A percentile compares a stretch with the other conserved stretches of the same genome.
Evolutionary conservation across 2,329 filamentous ascomycete species (phyloP).

Genomic region (Incumbomyces lentus): DNA sequence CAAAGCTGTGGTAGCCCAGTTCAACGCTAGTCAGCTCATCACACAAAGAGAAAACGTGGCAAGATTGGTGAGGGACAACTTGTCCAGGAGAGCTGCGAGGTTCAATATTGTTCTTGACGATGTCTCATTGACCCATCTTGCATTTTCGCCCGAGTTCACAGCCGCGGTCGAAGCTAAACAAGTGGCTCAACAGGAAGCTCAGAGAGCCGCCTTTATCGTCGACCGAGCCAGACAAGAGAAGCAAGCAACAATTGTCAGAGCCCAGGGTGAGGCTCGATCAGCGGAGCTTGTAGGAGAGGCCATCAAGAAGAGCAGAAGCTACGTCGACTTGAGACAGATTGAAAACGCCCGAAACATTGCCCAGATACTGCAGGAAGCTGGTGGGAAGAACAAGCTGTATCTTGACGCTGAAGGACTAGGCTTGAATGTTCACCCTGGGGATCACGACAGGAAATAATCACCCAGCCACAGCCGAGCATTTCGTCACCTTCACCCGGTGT

Average conservation of each 20-base stretch:
- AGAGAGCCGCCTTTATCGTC: slow-evolving; percentile 92
- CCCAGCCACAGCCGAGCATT: background rate
- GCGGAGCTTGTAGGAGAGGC: slow-evolving; percentile 97
- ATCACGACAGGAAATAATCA: slow-evolving; percentile 25
- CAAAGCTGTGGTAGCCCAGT: slow-evolving; percentile 97
- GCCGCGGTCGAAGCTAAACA: slow-evolving; percentile 61
- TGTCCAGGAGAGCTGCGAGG: slow-evolving; percentile 77
- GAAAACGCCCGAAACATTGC: slow-evolving; percentile 91
- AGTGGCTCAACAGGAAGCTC: slow-evolving; percentile 78
- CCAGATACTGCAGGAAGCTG: slow-evolving; percentile 71
- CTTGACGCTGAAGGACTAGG: slow-evolving; percentile 85
- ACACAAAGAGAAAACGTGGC: slow-evolving; percentile 98
- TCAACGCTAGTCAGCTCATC: slow-evolving; percentile 96
- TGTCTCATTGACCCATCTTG: slow-evolving; percentile 78
- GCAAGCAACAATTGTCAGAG: slow-evolving; percentile 95
- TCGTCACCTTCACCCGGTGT: background rate
- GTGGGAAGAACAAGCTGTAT: slow-evolving; percentile 85
- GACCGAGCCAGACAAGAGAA: slow-evolving; percentile 99
- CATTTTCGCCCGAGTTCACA: slow-evolving; percentile 60
- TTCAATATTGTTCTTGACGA: slow-evolving; percentile 98
- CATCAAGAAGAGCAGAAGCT: slow-evolving; percentile 98
- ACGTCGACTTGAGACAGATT: slow-evolving; percentile 94
- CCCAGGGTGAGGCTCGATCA: slow-evolving; percentile 96
- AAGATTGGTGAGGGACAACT: slow-evolving; percentile 79
- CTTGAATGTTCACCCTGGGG: slow-evolving; percentile 58